phyloP scores from a whole-genome alignment of 2,329 filamentous ascomycete genomes.

The Colletotrichum ledebouriae region DNA sequence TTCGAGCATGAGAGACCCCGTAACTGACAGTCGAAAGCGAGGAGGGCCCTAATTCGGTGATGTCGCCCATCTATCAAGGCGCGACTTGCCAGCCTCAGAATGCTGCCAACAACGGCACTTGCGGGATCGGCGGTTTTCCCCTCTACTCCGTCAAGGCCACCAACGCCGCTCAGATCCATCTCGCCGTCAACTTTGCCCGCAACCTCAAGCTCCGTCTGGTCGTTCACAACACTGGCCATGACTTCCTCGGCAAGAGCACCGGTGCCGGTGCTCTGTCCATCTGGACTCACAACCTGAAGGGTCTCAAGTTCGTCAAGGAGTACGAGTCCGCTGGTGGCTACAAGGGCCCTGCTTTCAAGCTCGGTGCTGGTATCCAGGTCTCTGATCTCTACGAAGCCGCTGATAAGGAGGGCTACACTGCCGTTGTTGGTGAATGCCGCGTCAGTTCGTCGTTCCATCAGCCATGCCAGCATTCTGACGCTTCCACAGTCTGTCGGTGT shows the following conservation, averaged over 20 bases:
- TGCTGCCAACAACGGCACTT: no score
- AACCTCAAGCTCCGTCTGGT: slow-evolving; percentile 63
- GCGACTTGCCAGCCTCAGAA: no score
- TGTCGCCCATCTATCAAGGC: no score
- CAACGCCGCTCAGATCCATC: slow-evolving; percentile 60
- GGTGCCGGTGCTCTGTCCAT: slow-evolving; percentile 63
- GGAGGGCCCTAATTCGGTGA: no score
- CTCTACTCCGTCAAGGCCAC: slow-evolving; percentile 5
- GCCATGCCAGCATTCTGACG: background rate
- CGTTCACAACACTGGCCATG: slow-evolving; percentile 67
- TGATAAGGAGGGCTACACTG: slow-evolving; percentile 58
- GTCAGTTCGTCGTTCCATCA: slow-evolving; percentile 43
- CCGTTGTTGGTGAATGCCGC: slow-evolving; percentile 68
- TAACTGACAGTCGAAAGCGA: no score
- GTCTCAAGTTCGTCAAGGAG: slow-evolving; percentile 46
- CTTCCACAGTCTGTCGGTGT: slow-evolving; percentile 45
- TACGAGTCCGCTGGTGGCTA: slow-evolving; percentile 48
- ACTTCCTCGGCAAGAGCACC: slow-evolving; percentile 66
- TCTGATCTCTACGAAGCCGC: slow-evolving; percentile 66
- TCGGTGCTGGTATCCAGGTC: slow-evolving; percentile 67
- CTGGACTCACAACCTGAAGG: slow-evolving; percentile 63
- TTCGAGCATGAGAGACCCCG: no score
- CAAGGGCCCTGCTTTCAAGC: slow-evolving; percentile 64
- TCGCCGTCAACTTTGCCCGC: slow-evolving; percentile 61
- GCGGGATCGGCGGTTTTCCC: no score